phyloP scores from a whole-genome alignment of 2,329 filamentous ascomycete species.

The Fusarium haematococcum region DNA sequence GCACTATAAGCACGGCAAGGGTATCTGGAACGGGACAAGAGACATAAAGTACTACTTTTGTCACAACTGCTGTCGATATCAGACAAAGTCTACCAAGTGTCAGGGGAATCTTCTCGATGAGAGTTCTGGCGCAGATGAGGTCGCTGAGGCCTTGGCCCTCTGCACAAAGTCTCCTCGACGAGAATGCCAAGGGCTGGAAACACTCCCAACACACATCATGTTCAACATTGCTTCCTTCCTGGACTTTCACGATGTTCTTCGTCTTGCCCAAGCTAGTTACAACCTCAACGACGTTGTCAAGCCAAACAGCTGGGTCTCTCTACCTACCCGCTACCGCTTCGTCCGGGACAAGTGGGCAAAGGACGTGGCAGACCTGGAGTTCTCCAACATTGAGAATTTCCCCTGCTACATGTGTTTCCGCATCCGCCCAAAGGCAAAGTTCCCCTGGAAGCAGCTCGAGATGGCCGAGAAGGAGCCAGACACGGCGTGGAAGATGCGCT shows the following conservation, averaged over 20 bases:
- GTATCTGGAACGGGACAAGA: neutral
- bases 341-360: constrained; percentile 24
- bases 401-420: constrained; percentile 36
- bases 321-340: constrained; percentile 22
- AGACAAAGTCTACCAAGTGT: constrained; percentile 29
- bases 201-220: constrained; percentile 24
- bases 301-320: constrained; percentile 19
- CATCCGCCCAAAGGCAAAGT: constrained; percentile 7
- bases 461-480: neutral
- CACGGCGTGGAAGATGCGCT: constrained; percentile 31
- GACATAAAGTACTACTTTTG: constrained; percentile 35
- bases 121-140: neutral
- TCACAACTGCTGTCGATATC: constrained; percentile 31
- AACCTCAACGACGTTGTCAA: constrained; percentile 13
- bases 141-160: neutral
- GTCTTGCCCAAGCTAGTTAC: constrained; percentile 8
- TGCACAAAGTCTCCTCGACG: constrained; percentile 2
- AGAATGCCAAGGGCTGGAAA: constrained; percentile 7
- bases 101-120: neutral
- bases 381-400: neutral
- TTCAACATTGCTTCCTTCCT: constrained; percentile 14
- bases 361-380: neutral
- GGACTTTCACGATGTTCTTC: constrained; percentile 12
- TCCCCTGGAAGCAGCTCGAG: neutral
- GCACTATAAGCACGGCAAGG: constrained; percentile 2